These are phyloP conservation scores for Colletotrichum lentis DNA, from an alignment of 2,329 filamentous ascomycete genomes.

Conservation along the genomic window DNA sequence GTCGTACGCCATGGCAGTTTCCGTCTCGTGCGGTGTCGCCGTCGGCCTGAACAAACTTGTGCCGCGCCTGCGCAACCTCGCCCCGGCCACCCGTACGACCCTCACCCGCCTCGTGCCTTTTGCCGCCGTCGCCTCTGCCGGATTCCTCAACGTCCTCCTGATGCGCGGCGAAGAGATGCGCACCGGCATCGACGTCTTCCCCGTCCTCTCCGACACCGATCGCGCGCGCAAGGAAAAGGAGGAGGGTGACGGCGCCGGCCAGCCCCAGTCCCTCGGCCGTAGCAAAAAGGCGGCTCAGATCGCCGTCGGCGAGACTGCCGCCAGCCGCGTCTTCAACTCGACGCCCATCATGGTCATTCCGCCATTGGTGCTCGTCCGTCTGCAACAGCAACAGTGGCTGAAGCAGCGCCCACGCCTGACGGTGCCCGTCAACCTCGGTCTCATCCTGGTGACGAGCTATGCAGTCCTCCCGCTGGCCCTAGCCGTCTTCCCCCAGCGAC, in stretches of 20 bases:
- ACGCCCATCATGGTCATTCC: constrained; percentile 98
- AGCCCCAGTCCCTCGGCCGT: constrained; percentile 77
- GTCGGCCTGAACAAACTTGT: constrained; percentile 91
- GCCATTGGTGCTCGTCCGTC: constrained; percentile 80
- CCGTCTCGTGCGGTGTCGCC: constrained; percentile 92
- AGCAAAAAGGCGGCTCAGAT: constrained; percentile 86
- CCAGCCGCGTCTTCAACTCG: constrained; percentile 90
- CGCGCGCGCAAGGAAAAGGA: constrained; percentile 63
- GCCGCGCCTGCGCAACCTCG: constrained; percentile 79
- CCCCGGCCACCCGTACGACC: constrained; percentile 77
- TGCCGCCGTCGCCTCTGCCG: constrained; percentile 90
- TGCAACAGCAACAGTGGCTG: constrained; percentile 87
- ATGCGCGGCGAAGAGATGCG: constrained; percentile 98
- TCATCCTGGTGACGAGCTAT: constrained; percentile 87
- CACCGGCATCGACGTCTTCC: constrained; percentile 90
- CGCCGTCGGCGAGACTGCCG: constrained; percentile 90
- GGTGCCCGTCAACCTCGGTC: constrained; percentile 81
- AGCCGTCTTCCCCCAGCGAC: constrained; percentile 90
- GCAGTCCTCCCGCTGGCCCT: constrained; percentile 89
- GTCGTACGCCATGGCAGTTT: constrained; percentile 91
- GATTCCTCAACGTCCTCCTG: constrained; percentile 92
- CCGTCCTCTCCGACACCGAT: constrained; percentile 76
- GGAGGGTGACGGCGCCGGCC: constrained; percentile 70
- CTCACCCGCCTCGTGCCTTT: constrained; percentile 93
- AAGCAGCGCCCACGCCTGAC: constrained; percentile 78